These are phyloP conservation scores for Verticillium albo-atrum DNA, from an alignment of 2,329 filamentous ascomycete species.

Conservation along the genomic window DNA sequence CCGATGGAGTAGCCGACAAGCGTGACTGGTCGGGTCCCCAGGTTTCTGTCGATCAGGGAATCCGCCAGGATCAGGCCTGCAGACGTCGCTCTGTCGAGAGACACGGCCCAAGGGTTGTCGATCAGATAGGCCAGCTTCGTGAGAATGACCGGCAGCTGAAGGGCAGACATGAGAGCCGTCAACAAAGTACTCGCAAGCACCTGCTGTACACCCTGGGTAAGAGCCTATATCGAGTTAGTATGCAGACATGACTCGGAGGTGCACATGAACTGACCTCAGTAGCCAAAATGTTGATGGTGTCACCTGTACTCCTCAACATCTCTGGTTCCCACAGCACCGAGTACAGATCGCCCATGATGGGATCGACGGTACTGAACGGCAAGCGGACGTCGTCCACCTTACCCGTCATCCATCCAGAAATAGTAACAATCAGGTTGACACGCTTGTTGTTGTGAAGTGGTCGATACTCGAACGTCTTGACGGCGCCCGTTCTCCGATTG, in stretches of 20 bases:
- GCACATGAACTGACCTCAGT: conserved; percentile 65
- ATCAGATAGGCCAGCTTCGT: conserved; percentile 95
- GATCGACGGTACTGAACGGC: conserved; percentile 93
- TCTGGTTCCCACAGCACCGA: conserved; percentile 97
- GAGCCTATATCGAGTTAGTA: conserved; percentile 55
- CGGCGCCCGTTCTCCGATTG: conserved; percentile 81
- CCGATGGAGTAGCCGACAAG: conserved; percentile 94
- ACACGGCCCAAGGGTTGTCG: conserved; percentile 98
- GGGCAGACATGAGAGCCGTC: conserved; percentile 82
- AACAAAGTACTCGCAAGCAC: conserved; percentile 87
- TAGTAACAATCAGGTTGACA: conserved; percentile 90
- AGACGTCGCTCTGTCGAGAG: conserved; percentile 80
- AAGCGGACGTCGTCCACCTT: conserved; percentile 95
- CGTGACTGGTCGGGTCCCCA: conserved; percentile 87
- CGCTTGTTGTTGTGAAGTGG: conserved; percentile 97
- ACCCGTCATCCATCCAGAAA: conserved; percentile 97
- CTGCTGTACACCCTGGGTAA: conserved; percentile 95
- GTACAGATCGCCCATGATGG: conserved; percentile 97
- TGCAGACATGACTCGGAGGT: not conserved
- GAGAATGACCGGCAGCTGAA: conserved; percentile 87
- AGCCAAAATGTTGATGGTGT: conserved; percentile 96
- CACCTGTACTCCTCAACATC: conserved; percentile 96
- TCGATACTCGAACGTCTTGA: conserved; percentile 94
- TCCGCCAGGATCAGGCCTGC: conserved; percentile 92
- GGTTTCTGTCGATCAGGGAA: conserved; percentile 84